Conservation (phyloP, 2,329 filamentous ascomycete genomes). For the Trichophyton simii region DNA sequence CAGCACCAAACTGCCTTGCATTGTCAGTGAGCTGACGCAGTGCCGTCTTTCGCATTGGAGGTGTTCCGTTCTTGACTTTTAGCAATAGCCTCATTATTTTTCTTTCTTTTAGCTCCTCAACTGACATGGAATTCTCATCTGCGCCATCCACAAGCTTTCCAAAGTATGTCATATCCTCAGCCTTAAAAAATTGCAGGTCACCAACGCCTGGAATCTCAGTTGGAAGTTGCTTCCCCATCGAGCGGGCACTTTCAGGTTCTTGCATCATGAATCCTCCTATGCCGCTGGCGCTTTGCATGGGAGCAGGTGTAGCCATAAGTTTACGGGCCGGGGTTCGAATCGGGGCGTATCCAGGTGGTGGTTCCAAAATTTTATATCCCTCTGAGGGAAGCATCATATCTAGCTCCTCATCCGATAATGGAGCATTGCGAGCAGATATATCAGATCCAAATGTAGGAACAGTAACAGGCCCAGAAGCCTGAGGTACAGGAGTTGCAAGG, state of each 20-base stretch:
- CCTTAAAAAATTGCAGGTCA: conserved; percentile 95
- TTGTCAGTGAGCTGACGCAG: conserved; percentile 96
- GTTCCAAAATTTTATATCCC: conserved; percentile 83
- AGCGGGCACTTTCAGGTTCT: conserved; percentile 70
- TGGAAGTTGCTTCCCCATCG: conserved; percentile 73
- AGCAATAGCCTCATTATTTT: conserved; percentile 96
- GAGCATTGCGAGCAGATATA: conserved; percentile 62
- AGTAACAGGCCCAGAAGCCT: conserved; percentile 40
- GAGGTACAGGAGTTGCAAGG: conserved; percentile 67
- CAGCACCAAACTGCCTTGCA: conserved; percentile 87
- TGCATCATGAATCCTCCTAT: conserved; percentile 91
- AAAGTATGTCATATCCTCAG: conserved; percentile 97
- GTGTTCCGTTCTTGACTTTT: conserved; percentile 98
- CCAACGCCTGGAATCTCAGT: conserved; percentile 94
- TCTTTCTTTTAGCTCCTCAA: conserved; percentile 91
- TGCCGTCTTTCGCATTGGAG: conserved; percentile 96
- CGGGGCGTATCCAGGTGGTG: conserved; percentile 83
- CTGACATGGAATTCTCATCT: conserved; percentile 80
- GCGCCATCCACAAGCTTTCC: conserved; percentile 90
- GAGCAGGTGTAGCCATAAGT: conserved; percentile 57
- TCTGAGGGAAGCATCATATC: conserved; percentile 81
- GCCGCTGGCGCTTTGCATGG: conserved; percentile 46
- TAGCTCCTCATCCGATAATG: conserved; percentile 85
- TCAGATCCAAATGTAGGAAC: conserved; percentile 67
- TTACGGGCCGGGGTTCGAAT: conserved; percentile 65